Evolutionary conservation across 2,329 filamentous ascomycete genomes (phyloP).

Genomic region (Colletotrichum phormii): DNA sequence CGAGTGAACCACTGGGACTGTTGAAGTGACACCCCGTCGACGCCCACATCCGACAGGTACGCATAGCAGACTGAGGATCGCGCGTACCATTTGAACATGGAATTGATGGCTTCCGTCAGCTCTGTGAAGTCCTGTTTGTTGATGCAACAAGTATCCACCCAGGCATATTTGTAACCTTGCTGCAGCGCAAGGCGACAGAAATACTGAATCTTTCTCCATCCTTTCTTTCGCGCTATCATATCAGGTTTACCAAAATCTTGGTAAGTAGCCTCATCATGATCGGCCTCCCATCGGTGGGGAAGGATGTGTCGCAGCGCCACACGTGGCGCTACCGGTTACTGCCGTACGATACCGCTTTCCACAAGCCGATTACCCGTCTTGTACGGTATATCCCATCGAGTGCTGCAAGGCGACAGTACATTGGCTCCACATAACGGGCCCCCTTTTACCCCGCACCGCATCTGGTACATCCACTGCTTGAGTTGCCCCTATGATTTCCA

Average conservation of each 20-base stretch:
- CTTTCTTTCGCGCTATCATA: constrained; percentile 46
- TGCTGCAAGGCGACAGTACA: too few species aligned
- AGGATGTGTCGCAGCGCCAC: too few species aligned
- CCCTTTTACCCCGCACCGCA: too few species aligned
- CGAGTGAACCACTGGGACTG: neutral
- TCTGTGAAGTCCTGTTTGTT: constrained; percentile 10
- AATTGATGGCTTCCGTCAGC: constrained; percentile 27
- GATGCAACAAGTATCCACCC: constrained; percentile 30
- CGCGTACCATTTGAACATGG: constrained; percentile 27
- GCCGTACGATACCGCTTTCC: too few species aligned
- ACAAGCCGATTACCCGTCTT: too few species aligned
- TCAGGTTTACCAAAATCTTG: constrained; percentile 60
- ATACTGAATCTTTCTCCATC: constrained; percentile 2
- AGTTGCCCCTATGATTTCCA: too few species aligned
- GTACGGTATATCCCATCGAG: too few species aligned
- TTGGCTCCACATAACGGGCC: too few species aligned
- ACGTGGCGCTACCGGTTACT: too few species aligned
- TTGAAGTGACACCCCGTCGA: neutral
- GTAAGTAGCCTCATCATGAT: constrained; percentile 57
- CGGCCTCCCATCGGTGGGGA: constrained; percentile 16
- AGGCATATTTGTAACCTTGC: neutral
- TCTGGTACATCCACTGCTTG: too few species aligned
- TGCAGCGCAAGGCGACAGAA: neutral
- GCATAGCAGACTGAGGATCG: neutral
- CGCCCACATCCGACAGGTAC: constrained; percentile 33